These are phyloP conservation scores for Exophiala dermatitidis DNA, from an alignment of 2,329 filamentous ascomycete species.

Conservation along the genomic window DNA sequence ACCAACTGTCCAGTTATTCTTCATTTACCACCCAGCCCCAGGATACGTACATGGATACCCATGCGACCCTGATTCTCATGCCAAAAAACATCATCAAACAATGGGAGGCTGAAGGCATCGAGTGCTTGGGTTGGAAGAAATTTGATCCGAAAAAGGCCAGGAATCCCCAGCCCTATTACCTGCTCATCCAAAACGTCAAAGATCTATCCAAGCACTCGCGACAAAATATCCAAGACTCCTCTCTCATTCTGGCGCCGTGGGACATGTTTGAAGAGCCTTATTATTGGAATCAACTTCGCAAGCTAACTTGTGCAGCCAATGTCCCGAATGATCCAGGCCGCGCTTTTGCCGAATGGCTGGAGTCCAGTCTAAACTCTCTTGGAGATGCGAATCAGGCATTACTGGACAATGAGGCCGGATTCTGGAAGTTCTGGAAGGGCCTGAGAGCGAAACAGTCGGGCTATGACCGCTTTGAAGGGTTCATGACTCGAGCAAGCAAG, in stretches of 20 bases:
- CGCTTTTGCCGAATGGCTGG: constrained; percentile 50
- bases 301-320: constrained; percentile 44
- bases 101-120: constrained; percentile 50
- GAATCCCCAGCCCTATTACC: constrained; percentile 30
- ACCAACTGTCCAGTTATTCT: background rate
- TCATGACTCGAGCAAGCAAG: constrained; percentile 2
- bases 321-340: constrained; percentile 38
- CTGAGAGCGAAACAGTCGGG: background rate
- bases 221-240: constrained; percentile 41
- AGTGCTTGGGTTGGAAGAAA: constrained; percentile 30
- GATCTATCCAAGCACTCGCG: constrained; percentile 41
- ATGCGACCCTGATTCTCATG: constrained; percentile 55
- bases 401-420: background rate
- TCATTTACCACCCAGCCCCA: background rate
- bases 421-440: constrained; percentile 16
- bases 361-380: constrained; percentile 38
- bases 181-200: constrained; percentile 37
- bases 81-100: constrained; percentile 51
- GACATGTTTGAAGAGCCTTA: constrained; percentile 39
- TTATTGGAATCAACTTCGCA: constrained; percentile 47
- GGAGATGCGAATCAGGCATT: background rate
- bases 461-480: constrained; percentile 13
- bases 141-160: background rate
- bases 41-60: constrained; percentile 27
- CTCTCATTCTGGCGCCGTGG: constrained; percentile 52